Base-by-base conservation (phyloP, 257 asterid species). In the Nyctanthes arbortristis region DNA sequence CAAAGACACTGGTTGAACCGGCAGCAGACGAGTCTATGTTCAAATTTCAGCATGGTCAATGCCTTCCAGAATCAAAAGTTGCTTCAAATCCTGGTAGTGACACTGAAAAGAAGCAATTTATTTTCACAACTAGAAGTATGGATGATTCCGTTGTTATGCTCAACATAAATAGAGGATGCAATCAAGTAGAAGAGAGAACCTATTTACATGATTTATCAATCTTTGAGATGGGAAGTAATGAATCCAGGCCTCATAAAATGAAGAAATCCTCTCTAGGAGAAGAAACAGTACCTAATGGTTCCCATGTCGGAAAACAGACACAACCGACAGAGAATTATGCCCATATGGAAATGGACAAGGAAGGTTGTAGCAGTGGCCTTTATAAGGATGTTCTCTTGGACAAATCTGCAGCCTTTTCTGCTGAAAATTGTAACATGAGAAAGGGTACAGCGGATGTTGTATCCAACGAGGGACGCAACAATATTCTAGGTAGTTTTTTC, bases 181-280 rank as follows among this genome's bases (percentile, higher is more conserved):
- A 12, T 62, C 61, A 40, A 52, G 76, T 36, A 71, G 86, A 81
- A 66, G 65, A 74, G 31, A 77, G 81, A 63, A 31, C 61, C 22
- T 27, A 35, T 63, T 79, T 74, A 60, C 60, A 20, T 28, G 88
- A 84, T 57, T 56, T 83, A 72, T 78, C 86, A 12, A 31, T 9
- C 64, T 84, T 73, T 75, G 96, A 90, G 85, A 72, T 67, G 82
- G 79, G 28, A 47, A 70, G 63, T 63, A 18, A 36, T 52, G 27
- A 57, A 22, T 59, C 61, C 22, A 65, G 12, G 66, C 72, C 69
- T 6, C 29, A 58, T 29, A 66, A 35, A 16, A 8, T 0, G n/a
- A 52, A 55, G 69, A 49, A 34, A 18, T 25, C 36, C 43, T 29
- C 54, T 43, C 9, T 45, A 34, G 59, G 64, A 7, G 27, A 56